Conservation (phyloP, 371 early-diverging fungal genomes). For the Apophysomyces elegans region DNA sequence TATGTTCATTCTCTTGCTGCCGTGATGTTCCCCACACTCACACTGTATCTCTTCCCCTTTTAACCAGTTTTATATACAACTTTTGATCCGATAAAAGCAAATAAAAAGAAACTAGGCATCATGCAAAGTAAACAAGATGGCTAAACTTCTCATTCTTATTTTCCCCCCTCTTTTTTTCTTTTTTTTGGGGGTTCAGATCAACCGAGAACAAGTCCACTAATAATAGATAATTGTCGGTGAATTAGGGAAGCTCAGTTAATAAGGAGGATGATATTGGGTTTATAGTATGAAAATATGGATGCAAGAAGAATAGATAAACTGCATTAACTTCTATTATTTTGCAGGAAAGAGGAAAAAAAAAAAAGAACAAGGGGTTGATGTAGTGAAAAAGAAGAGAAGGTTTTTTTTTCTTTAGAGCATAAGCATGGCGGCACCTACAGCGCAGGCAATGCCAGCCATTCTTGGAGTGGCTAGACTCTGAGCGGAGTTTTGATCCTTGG, state of each 20-base stretch:
- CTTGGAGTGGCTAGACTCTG: neutral
- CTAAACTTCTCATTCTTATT: neutral
- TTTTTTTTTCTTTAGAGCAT: neutral
- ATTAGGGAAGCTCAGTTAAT: neutral
- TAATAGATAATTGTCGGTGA: too few species aligned
- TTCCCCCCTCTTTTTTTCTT: neutral
- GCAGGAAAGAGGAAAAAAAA: neutral
- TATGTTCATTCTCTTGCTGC: too few species aligned
- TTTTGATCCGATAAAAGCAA: too few species aligned
- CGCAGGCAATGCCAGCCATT: conserved; percentile 4
- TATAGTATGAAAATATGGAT: neutral
- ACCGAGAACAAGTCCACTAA: too few species aligned
- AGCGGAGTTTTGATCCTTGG: conserved; percentile 1
- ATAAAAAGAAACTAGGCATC: too few species aligned
- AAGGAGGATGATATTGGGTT: neutral
- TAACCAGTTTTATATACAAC: neutral
- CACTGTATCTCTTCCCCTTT: too few species aligned
- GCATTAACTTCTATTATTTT: conserved; percentile 9
- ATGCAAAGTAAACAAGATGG: neutral
- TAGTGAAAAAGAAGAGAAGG: too few species aligned
- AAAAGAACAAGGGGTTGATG: too few species aligned
- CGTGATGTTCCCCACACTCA: too few species aligned
- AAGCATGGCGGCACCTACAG: conserved; percentile 6
- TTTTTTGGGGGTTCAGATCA: neutral
- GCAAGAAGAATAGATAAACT: neutral